A percentile compares a stretch with the other conserved stretches of the same genome.
These are phyloP conservation scores for Pseudogymnoascus pannorum DNA, from an alignment of 2,329 filamentous ascomycete genomes.

Conservation along the genomic window DNA sequence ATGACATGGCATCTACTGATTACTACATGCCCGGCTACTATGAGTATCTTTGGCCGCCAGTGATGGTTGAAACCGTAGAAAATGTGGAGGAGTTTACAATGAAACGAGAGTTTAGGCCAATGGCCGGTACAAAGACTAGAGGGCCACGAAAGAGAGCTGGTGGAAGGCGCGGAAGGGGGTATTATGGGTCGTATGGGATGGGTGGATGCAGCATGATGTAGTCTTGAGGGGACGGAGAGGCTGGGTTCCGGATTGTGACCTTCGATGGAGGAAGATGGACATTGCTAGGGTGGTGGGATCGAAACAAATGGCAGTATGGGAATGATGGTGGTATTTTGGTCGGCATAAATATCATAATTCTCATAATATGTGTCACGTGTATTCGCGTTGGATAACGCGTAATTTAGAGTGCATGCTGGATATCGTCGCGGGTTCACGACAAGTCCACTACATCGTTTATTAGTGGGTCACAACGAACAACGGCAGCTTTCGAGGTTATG, in stretches of 20 bases:
- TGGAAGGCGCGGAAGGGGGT: background rate
- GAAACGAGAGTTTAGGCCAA: background rate
- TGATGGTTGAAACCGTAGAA: background rate
- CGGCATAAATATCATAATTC: background rate
- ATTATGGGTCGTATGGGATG: conserved; percentile 3
- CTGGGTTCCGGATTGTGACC: background rate
- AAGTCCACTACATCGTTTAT: background rate
- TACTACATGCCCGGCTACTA: background rate
- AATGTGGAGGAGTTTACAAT: background rate
- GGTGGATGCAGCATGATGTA: conserved; percentile 1
- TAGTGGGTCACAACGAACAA: background rate
- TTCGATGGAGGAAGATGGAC: background rate
- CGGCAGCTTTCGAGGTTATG: background rate
- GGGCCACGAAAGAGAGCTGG: background rate
- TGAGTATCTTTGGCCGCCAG: background rate
- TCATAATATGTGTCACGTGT: background rate
- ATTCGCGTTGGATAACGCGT: conserved; percentile 7
- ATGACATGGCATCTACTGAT: background rate
- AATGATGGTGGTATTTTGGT: background rate
- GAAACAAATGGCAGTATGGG: background rate
- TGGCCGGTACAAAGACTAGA: background rate
- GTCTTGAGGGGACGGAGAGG: background rate
- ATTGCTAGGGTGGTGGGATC: background rate
- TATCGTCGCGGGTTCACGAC: background rate
- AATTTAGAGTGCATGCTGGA: background rate